Percentiles rank a stretch among this genome's conserved stretches.
Conservation (phyloP, 2,329 filamentous ascomycete genomes). For the Fusarium phyllophilum region DNA sequence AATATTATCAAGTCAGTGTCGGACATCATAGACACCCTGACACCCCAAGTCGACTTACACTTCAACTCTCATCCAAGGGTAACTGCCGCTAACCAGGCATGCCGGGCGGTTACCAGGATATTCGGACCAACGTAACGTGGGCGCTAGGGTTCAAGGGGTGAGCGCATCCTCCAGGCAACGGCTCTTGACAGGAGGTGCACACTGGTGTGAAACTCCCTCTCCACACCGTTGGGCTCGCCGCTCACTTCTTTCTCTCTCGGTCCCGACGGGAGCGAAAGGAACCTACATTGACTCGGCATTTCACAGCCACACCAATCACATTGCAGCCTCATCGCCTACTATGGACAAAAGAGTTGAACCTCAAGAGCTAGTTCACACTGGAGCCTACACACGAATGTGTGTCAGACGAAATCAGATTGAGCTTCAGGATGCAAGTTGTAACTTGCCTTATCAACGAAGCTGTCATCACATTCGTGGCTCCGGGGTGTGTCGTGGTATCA, state of each 20-base stretch:
- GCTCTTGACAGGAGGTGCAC: not conserved
- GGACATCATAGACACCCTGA: slow-evolving; percentile 5
- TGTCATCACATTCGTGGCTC: not conserved
- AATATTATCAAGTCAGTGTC: not conserved
- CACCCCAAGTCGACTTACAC: slow-evolving; percentile 27
- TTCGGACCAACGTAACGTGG: slow-evolving; percentile 42
- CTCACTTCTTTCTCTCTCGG: slow-evolving; percentile 29
- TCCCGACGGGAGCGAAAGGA: slow-evolving; percentile 42
- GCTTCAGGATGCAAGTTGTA: not conserved
- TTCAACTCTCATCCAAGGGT: slow-evolving; percentile 14
- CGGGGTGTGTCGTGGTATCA: not conserved
- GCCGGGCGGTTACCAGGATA: slow-evolving; percentile 35
- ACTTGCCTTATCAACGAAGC: not conserved
- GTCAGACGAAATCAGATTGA: not conserved
- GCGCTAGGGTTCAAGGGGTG: slow-evolving; percentile 27
- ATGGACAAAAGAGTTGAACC: slow-evolving; percentile 7
- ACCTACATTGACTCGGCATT: slow-evolving; percentile 38
- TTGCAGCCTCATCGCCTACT: slow-evolving; percentile 2
- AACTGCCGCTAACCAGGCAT: slow-evolving; percentile 30
- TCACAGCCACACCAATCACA: slow-evolving; percentile 35
- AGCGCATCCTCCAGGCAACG: slow-evolving; percentile 3
- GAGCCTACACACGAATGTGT: not conserved
- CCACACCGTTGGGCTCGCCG: slow-evolving; percentile 40
- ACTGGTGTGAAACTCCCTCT: slow-evolving; percentile 22
- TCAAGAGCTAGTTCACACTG: not conserved